Evolutionary conservation across 768 basidiomycete genomes (phyloP), one percentile per base, ranked within the genome.

Genomic region (Suillus subaureus): DNA sequence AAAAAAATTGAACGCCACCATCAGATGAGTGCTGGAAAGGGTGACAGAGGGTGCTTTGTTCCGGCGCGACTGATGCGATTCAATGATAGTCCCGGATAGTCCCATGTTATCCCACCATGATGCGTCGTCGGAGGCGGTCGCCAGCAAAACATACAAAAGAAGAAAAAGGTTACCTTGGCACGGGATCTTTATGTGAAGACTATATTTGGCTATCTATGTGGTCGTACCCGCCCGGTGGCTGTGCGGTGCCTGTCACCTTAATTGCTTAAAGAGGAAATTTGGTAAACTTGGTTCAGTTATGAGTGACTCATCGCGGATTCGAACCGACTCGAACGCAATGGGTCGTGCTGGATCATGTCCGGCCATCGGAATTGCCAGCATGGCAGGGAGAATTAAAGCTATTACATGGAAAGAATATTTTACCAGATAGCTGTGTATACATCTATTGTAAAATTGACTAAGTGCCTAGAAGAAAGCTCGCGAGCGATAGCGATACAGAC

Each of bases 401-500:
- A 66, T 75, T 77, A 78, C 64, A 67, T 63, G 71, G 77, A 77
- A 72, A 71, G 75, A 77, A 67, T 68, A 60, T 6, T 60, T 60
- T 60, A 60, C 26, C 58, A 60, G 39, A 60, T 60, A 60, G 69
- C 70, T 60, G 71, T 67, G 67, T 70, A 68, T 77, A 72, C 71
- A 78, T 77, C 72, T 76, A 77, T 63, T 68, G 64, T 77, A 78
- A 69, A 69, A 69, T 61, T 68, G 69, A 68, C 63, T 71, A 69
- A 70, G 72, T 70, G 69, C 47, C 66, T 65, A 64, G 67, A 21
- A 67, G 66, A 51, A 67, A 68, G 47, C 64, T 74, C 72, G 45
- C 67, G 67, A 69, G 68, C 70, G 62, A 68, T 77, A 77, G 71
- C 70, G 76, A 77, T 77, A 77, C 76, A 77, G 57, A 74, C 68